Evolutionary conservation across 768 basidiomycete species (phyloP), one percentile per base, ranked within the genome.

Genomic region (Rhizopogon roseolus): DNA sequence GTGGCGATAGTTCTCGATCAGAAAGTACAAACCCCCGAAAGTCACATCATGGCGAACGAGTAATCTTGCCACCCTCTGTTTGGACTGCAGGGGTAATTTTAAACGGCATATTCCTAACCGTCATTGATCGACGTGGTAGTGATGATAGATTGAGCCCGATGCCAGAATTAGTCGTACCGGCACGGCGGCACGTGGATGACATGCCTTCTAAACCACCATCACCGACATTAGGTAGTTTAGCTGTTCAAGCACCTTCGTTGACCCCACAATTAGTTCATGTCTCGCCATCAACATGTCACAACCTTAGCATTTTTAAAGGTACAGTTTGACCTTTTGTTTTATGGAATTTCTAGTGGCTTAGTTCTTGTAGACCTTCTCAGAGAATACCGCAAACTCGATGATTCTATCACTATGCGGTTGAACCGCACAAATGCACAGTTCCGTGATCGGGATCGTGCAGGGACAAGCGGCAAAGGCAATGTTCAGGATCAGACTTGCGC

Each of bases 371-470:
- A 90, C 56, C 81, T 93, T 62, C 75, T 93, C 67, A 84, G 77
- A 64, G 90, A 93, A 68, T 93, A 92, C 67, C 79, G 90, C 62
- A 81, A 76, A 60, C 72, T 93, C 13, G 90, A 93, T 69, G 90
- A 93, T 63, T 74, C 81, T 6, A 86, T 93, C 59, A 81, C 78
- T 39, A 89, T 90, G 85, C 77, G 91, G 34, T 68, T 92, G 44
- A 93, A 93, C 66, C 81, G 90, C 48, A 86, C 88, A 38, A 81
- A 79, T 53, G 90, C 90, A 5, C 77, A 83, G 50, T 82, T 86
- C 68, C 79, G 88, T 49, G 91, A 93, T 71, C 76, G 78, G 57
- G 83, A 88, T 60, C 80, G 88, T 27, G 60, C 70, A 46, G 78
- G 78, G 10, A 59, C 68, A 22, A 68, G 62, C 41, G 70, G 72